Evolutionary conservation across 2,329 filamentous ascomycete genomes (phyloP), one percentile per base, ranked within the genome.

Genomic region (Hypocrella siamensis): DNA sequence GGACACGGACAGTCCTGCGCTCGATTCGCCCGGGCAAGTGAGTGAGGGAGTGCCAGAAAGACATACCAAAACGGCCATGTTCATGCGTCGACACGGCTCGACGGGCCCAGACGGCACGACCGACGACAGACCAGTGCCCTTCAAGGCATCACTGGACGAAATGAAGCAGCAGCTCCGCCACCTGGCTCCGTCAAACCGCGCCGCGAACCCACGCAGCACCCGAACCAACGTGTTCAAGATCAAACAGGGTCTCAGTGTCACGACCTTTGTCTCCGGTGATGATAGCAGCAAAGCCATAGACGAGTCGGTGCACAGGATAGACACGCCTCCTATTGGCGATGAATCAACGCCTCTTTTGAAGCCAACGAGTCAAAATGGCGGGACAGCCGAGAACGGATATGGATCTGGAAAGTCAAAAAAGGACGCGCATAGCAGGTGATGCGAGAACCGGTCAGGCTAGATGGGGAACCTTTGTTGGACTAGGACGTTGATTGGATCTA

Each of bases 121-220:
- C 18, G 48, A 60, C n/a, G 56, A 53, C 17, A 21, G 31, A 25
- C 56, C 62, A 0, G 58, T 76, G 6, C 58, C 71, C 2, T 58
- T 77, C 5, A 67, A 71, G 42, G 66, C 70, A 5, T 76, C 71
- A 31, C 56, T 75, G 19, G 63, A 70, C 31, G 72, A 79, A 31
- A 70, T 77, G 56, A 65, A 62, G 43, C 64, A 72, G 44, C 70
- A 77, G 40, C 57, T 79, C 28, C 75, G 72, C 17, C 36, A 38
- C 40, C 65, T 79, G 0, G 75, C 75, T 1, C 75, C 75, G 0
- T 77, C 74, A 1, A 80, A 79, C 45, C 66, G 68, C 15, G 75
- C 75, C 5, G 65, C 67, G 12, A 72, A 75, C 34, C 75, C 75
- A 2, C 47, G 68, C 48, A 65, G 63, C 35, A 76, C 73, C 2